These are phyloP conservation scores for Oidium heveae DNA, from an alignment of 2,329 filamentous ascomycete genomes.

Conservation along the genomic window DNA sequence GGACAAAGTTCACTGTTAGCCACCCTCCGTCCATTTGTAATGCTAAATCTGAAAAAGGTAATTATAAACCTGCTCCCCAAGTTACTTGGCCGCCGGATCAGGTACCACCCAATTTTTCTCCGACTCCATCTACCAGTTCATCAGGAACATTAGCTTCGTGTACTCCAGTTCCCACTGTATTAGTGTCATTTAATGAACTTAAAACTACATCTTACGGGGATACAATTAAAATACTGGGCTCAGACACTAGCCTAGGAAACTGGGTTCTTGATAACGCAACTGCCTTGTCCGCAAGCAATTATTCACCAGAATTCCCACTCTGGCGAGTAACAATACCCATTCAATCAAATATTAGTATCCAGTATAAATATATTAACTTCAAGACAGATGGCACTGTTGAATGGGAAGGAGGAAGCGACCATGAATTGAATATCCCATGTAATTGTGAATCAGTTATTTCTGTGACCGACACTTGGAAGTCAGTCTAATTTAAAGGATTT, in stretches of 20 bases:
- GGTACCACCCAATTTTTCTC: constrained; percentile 6
- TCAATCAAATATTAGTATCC: constrained; percentile 25
- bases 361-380: constrained; percentile 47
- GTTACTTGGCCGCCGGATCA: constrained; percentile 22
- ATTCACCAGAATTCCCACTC: constrained; percentile 31
- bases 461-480: constrained; percentile 10
- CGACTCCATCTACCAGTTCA: constrained; percentile 3
- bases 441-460: constrained; percentile 8
- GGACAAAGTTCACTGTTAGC: too few relatives aligned
- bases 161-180: constrained; percentile 20
- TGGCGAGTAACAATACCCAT: constrained; percentile 34
- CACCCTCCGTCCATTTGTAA: constrained; percentile 24
- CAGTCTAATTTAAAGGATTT: too few relatives aligned
- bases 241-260: constrained; percentile 28
- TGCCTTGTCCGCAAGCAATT: constrained; percentile 29
- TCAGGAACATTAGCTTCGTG: constrained; percentile 11
- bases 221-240: constrained; percentile 39
- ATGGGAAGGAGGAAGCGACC: constrained; percentile 34
- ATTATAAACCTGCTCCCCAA: constrained; percentile 22
- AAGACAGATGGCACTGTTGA: constrained; percentile 25
- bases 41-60: constrained; percentile 21
- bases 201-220: constrained; percentile 34
- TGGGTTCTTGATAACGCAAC: constrained; percentile 33
- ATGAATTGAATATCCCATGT: constrained; percentile 9
- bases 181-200: constrained; percentile 35